These are phyloP conservation scores for Tirmania nivea DNA, from an alignment of 495 filamentous ascomycete genomes.

Conservation along the genomic window DNA sequence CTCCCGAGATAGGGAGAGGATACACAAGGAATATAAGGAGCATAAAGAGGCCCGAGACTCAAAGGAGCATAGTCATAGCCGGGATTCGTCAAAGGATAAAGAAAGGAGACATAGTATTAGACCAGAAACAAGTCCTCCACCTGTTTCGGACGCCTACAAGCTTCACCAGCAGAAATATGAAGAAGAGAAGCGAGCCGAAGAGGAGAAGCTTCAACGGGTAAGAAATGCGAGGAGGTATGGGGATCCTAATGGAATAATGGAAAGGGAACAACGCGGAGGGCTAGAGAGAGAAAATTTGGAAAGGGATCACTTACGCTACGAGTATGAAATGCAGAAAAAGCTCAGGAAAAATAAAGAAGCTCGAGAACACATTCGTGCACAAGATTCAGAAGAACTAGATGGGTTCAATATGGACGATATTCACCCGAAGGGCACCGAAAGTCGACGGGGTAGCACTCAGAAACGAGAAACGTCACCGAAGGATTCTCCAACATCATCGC, in stretches of 20 bases:
- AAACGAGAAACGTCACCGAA: neutral
- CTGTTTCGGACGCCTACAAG: neutral
- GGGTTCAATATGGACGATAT: neutral
- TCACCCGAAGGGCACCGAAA: neutral
- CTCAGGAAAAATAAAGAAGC: no score
- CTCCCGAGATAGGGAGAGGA: no score
- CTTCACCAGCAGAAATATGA: neutral
- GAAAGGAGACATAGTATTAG: no score
- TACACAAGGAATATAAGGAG: no score
- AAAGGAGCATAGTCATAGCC: no score
- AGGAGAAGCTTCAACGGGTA: neutral
- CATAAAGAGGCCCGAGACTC: no score
- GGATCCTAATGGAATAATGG: neutral
- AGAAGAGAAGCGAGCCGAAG: no score
- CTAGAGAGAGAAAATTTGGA: neutral
- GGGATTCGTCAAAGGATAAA: no score
- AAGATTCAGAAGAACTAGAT: no score
- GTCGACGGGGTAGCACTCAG: neutral
- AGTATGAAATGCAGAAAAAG: no score
- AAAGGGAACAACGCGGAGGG: neutral
- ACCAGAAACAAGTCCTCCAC: no score
- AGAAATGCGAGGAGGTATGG: neutral
- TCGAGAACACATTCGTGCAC: no score
- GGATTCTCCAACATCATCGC: neutral
- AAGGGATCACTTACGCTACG: neutral